Conservation (phyloP, 2,329 filamentous ascomycete species). For the Colletotrichum spinosum region DNA sequence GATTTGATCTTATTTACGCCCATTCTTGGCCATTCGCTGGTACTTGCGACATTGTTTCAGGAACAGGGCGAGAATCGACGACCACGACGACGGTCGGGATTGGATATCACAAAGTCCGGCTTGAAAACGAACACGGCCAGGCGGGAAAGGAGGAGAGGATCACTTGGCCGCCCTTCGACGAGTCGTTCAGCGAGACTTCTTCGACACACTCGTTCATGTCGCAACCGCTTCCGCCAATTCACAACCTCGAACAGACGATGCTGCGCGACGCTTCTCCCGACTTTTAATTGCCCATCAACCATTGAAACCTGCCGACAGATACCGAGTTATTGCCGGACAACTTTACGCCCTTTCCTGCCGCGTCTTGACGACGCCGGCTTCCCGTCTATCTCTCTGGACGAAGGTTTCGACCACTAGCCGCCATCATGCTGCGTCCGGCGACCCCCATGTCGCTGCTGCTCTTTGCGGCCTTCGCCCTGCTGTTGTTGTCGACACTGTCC, state of each 20-base stretch:
- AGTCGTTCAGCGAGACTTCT: conserved; percentile 1
- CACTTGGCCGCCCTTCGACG: background rate
- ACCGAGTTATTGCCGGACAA: background rate
- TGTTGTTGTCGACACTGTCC: conserved; percentile 90
- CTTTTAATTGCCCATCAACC: conserved; percentile 14
- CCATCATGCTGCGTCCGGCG: conserved; percentile 87
- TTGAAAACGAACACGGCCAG: too few relatives aligned
- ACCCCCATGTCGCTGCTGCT: conserved; percentile 91
- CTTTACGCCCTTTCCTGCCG: conserved; percentile 45
- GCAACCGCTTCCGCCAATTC: conserved; percentile 4
- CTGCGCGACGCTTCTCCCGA: conserved; percentile 17
- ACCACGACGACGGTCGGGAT: conserved; percentile 14
- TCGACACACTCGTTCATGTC: conserved; percentile 29
- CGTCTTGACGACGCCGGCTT: conserved; percentile 59
- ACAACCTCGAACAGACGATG: conserved; percentile 22
- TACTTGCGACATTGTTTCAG: conserved; percentile 32
- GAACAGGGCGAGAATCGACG: background rate
- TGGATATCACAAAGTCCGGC: too few relatives aligned
- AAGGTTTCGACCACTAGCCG: conserved; percentile 47
- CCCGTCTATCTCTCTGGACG: conserved; percentile 44
- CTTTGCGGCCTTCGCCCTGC: conserved; percentile 83
- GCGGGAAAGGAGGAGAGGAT: conserved; percentile 4
- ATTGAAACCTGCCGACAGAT: background rate
- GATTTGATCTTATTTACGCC: conserved; percentile 5
- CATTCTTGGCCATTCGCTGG: conserved; percentile 7